These are phyloP conservation scores for Phylloporus arenicola DNA, from an alignment of 768 basidiomycete species.

Conservation along the genomic window DNA sequence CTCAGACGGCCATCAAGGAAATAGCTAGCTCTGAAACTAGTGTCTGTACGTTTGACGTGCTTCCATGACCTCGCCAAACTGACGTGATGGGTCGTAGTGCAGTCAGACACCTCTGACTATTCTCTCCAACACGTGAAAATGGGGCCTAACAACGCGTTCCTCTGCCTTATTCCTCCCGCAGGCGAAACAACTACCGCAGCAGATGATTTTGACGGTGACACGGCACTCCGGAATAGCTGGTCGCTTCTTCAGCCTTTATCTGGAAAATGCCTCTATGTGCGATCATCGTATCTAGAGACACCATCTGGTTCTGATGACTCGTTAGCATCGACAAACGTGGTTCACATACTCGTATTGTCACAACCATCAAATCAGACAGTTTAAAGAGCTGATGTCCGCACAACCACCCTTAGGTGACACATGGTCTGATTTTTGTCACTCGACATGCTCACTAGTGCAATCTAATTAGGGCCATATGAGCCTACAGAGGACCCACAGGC, in stretches of 20 bases:
- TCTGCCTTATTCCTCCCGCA: conserved; percentile 74
- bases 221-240: conserved; percentile 74
- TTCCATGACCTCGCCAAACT: conserved; percentile 8
- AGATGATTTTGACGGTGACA: conserved; percentile 54
- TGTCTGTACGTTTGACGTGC: conserved; percentile 36
- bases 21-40: conserved; percentile 53
- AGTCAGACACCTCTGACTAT: conserved; percentile 33
- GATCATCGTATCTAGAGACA: conserved; percentile 34
- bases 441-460: conserved; percentile 19
- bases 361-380: conserved; percentile 91
- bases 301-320: conserved; percentile 28
- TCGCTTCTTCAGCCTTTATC: conserved; percentile 73
- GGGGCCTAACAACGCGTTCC: conserved; percentile 61
- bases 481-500: conserved; percentile 86
- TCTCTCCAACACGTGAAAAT: conserved; percentile 73
- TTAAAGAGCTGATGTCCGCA: conserved; percentile 71
- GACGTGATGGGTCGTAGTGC: conserved; percentile 15
- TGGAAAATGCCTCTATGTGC: conserved; percentile 81
- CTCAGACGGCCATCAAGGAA: conserved; percentile 43
- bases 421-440: conserved; percentile 14
- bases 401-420: conserved; percentile 62
- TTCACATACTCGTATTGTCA: conserved; percentile 98
- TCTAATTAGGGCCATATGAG: conserved; percentile 54
- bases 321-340: conserved; percentile 82
- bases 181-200: conserved; percentile 39